Evolutionary conservation across 148 eudicot species (phyloP).

Genomic region (Amaranthus cruentus): DNA sequence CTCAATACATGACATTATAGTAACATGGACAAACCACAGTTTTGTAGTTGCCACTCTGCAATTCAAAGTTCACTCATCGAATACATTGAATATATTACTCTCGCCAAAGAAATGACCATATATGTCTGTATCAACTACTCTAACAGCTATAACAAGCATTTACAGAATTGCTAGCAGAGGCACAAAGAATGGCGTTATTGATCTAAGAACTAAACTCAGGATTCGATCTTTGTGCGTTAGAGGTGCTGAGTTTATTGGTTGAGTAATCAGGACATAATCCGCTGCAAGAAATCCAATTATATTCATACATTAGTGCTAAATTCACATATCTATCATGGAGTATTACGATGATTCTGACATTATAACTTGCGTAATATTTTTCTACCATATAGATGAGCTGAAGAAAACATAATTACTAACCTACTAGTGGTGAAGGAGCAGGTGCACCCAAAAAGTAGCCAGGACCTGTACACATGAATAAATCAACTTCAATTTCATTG

Average conservation of each 20-base stretch:
- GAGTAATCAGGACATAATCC: conserved; percentile 26
- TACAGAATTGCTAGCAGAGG: conserved; percentile 7
- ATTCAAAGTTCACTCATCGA: conserved; percentile 4
- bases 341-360: no score
- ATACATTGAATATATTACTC: conserved; percentile 4
- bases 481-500: neutral
- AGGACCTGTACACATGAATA: conserved; percentile 13
- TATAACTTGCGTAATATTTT: no score
- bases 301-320: neutral
- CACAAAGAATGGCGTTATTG: neutral
- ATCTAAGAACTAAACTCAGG: conserved; percentile 2
- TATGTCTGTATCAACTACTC: no score
- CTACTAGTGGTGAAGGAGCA: conserved; percentile 18
- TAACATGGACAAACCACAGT: neutral
- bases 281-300: conserved; percentile 9
- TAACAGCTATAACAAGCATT: neutral
- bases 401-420: conserved; percentile 4
- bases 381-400: neutral
- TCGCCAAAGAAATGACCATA: neutral
- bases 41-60: conserved; percentile 3
- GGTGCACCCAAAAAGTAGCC: neutral
- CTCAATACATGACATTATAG: no score
- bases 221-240: neutral
- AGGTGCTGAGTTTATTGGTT: conserved; percentile 14
- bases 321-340: neutral